phyloP scores from a whole-genome alignment of 345 rosid genomes.

The Eucalyptus marginata region DNA sequence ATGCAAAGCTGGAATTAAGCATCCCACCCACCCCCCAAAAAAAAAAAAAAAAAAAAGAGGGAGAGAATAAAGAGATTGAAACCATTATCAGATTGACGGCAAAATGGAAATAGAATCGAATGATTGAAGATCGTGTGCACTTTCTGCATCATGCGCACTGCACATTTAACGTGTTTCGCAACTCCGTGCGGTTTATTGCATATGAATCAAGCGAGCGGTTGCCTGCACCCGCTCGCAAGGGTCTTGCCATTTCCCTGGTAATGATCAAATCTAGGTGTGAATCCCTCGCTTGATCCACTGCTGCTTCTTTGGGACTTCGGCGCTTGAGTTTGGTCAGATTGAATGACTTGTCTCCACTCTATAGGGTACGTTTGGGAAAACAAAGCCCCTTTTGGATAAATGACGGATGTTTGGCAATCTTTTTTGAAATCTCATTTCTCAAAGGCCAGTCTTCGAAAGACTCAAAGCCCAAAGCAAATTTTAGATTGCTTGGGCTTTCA shows the following conservation, averaged over 20 bases:
- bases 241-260: background rate
- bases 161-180: background rate
- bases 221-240: background rate
- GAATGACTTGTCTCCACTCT: background rate
- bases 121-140: background rate
- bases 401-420: no score
- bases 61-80: background rate
- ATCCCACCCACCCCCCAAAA: background rate
- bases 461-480: no score
- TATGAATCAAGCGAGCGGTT: background rate
- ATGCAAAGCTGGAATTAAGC: background rate
- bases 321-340: background rate
- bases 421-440: no score
- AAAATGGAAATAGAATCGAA: background rate
- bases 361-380: no score
- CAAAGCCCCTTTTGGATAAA: no score
- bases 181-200: background rate
- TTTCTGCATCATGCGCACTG: background rate
- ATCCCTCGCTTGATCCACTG: background rate
- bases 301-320: background rate
- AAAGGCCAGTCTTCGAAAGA: accelerated
- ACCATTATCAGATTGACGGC: background rate
- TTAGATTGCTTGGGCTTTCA: no score
- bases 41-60: background rate
- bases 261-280: background rate